phyloP scores from a whole-genome alignment of 2,329 filamentous ascomycete genomes.

The Apiospora kogelbergensis region DNA sequence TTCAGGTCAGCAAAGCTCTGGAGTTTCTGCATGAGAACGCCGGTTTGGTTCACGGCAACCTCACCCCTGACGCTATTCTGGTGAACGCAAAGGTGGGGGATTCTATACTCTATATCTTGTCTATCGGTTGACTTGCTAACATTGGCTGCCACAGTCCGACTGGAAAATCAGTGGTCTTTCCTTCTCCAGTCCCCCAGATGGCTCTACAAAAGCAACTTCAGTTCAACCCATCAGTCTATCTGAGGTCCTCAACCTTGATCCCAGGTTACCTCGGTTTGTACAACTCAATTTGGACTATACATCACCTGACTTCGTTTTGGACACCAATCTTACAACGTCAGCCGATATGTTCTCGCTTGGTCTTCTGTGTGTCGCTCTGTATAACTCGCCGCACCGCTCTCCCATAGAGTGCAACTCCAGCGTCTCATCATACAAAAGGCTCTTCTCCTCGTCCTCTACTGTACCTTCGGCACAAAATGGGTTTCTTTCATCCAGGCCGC shows the following conservation, averaged over 20 bases:
- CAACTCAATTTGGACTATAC: conserved; percentile 92
- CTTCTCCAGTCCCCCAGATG: conserved; percentile 80
- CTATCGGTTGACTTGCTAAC: neutral
- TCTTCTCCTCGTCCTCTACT: conserved; percentile 76
- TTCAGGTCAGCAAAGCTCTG: conserved; percentile 90
- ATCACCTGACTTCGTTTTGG: conserved; percentile 91
- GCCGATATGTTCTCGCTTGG: conserved; percentile 95
- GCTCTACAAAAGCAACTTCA: conserved; percentile 71
- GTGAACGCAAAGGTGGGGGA: conserved; percentile 82
- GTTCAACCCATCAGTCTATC: conserved; percentile 79
- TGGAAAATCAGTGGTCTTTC: conserved; percentile 98
- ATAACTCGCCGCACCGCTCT: conserved; percentile 90
- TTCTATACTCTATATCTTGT: conserved; percentile 24
- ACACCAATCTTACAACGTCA: conserved; percentile 79
- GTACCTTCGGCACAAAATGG: conserved; percentile 80
- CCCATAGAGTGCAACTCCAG: conserved; percentile 82
- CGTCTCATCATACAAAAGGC: conserved; percentile 78
- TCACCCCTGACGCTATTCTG: conserved; percentile 90
- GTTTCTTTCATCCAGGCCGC: conserved; percentile 74
- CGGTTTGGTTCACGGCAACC: conserved; percentile 87
- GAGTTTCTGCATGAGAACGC: conserved; percentile 97
- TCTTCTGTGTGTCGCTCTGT: conserved; percentile 82
- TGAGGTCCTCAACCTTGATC: conserved; percentile 82
- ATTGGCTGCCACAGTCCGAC: conserved; percentile 65
- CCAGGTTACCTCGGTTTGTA: conserved; percentile 75